These are phyloP conservation scores for Tanozyma kutaoensis DNA, from an alignment of 805 yeast species.

Conservation along the genomic window DNA sequence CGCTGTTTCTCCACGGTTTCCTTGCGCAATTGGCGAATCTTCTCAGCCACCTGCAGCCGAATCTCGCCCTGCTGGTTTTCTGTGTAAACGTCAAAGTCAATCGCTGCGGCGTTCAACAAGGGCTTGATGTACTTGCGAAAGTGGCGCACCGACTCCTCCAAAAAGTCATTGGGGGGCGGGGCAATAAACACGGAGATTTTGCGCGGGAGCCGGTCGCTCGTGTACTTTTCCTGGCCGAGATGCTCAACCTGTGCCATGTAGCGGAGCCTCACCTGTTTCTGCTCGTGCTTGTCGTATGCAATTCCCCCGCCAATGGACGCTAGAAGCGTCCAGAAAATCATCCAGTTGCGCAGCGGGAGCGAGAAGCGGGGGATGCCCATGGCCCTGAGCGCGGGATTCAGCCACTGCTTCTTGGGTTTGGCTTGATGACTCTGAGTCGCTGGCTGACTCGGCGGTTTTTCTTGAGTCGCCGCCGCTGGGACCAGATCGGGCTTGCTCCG, in stretches of 20 bases:
- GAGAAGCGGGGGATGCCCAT: slow-evolving; percentile 74
- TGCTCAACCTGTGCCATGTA: slow-evolving; percentile 51
- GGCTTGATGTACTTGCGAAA: slow-evolving; percentile 81
- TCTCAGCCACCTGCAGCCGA: slow-evolving; percentile 68
- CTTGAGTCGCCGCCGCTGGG: too few species aligned
- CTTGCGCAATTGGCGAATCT: slow-evolving; percentile 57
- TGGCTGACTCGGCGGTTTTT: too few species aligned
- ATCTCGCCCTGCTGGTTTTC: slow-evolving; percentile 86
- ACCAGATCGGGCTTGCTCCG: too few species aligned
- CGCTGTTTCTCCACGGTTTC: slow-evolving; percentile 7
- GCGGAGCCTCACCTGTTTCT: slow-evolving; percentile 45
- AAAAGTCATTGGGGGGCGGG: slow-evolving; percentile 92
- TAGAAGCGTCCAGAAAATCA: slow-evolving; percentile 69
- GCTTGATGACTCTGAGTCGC: too few species aligned
- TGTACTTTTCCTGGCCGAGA: slow-evolving; percentile 32
- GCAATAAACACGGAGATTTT: slow-evolving; percentile 74
- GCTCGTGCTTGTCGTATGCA: slow-evolving; percentile 67
- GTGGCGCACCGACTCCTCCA: slow-evolving; percentile 59
- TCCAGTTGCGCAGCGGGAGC: slow-evolving; percentile 88
- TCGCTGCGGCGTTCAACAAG: slow-evolving; percentile 65
- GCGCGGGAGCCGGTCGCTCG: slow-evolving; percentile 46
- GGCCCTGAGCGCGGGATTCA: slow-evolving; percentile 70
- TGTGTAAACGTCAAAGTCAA: slow-evolving; percentile 68
- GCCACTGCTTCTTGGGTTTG: slow-evolving; percentile 27
- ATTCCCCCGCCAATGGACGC: slow-evolving; percentile 61